Evolutionary conservation across 1,139 yeast species (phyloP), one percentile per base, ranked within the genome.

Genomic region (Wickerhamomyces sp.): DNA sequence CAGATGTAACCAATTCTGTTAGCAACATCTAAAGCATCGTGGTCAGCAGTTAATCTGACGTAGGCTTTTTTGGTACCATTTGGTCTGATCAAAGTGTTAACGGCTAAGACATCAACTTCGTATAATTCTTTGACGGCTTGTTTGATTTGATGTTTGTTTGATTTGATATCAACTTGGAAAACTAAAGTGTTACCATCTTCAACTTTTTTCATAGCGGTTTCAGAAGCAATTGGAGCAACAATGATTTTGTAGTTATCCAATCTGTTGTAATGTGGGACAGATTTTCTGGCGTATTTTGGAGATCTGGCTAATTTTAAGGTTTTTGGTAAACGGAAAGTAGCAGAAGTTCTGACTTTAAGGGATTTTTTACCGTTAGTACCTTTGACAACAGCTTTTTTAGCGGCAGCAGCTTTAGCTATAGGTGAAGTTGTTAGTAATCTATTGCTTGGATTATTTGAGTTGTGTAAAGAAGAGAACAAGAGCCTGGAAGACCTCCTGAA

Each of bases 21-120:
- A 75, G 99, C 99, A 76, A 93, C 91, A 75, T 93, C 99, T 75
- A 94, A 87, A 74, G 99, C 99, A 79, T 93, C 99, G 81, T 85
- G 88, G 78, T 94, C 99, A 73, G 97, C 94, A 69, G 98, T 90
- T 74, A 93, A 87, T 81, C 96, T 90, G 73, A 93, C 93, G 81
- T 86, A 93, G 71, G 99, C 99, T 85, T 94, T 94, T 89, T 93
- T 93, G 79, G 97, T 87, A 76, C 99, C 99, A 75, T 93, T 91
- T 72, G 99, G 97, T 80, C 96, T 88, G 69, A 93, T 76, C 75
- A 91, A 82, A 66, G 98, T 93, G 93, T 93, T 89, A 69, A 93
- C 91, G 77, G 88, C 81, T 68, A 76, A 79, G 63, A 87, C 94
- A 65, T 93, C 98, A 67, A 93, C 97, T 70, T 88, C 91, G 84